Conservation (phyloP, 306 rosid genomes). For the Pterocarpus macrocarpus region DNA sequence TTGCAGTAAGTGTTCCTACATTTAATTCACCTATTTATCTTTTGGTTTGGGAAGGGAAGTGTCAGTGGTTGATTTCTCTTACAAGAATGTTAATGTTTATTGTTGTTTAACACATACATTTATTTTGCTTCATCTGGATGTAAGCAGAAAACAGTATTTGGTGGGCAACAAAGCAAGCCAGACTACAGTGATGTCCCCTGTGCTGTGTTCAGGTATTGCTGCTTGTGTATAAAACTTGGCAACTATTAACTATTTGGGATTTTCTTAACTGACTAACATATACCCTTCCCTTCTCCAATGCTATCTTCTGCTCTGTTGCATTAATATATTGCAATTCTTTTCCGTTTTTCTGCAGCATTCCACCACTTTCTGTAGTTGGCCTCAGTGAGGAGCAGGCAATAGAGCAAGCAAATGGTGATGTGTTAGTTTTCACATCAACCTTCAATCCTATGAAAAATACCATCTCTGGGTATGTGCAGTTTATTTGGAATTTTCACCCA, state of each 20-base stretch:
- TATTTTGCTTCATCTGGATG: constrained; percentile 35
- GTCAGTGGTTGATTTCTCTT: background rate
- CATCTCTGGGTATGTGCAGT: constrained; percentile 81
- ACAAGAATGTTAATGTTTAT: constrained; percentile 13
- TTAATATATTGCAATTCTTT: constrained; percentile 40
- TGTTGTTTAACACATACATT: constrained; percentile 14
- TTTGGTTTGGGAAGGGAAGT: constrained; percentile 13
- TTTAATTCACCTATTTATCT: constrained; percentile 20
- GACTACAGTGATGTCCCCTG: constrained; percentile 66
- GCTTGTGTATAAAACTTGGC: constrained; percentile 8
- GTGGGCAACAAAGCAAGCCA: constrained; percentile 75
- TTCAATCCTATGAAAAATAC: constrained; percentile 98
- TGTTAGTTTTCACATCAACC: constrained; percentile 79
- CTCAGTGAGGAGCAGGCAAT: constrained; percentile 94
- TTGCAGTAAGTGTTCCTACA: constrained; percentile 73
- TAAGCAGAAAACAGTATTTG: constrained; percentile 87
- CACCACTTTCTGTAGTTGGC: constrained; percentile 94
- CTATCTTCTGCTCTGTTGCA: constrained; percentile 17
- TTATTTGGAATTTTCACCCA: constrained; percentile 42
- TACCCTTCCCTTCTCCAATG: constrained; percentile 31
- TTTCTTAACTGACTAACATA: constrained; percentile 9
- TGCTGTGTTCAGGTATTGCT: constrained; percentile 61
- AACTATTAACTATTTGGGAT: constrained; percentile 14
- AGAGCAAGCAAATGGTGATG: constrained; percentile 77
- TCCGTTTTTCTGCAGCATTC: constrained; percentile 74